These are phyloP conservation scores for Penicillium paradoxum DNA, from an alignment of 495 filamentous ascomycete species.

Conservation along the genomic window DNA sequence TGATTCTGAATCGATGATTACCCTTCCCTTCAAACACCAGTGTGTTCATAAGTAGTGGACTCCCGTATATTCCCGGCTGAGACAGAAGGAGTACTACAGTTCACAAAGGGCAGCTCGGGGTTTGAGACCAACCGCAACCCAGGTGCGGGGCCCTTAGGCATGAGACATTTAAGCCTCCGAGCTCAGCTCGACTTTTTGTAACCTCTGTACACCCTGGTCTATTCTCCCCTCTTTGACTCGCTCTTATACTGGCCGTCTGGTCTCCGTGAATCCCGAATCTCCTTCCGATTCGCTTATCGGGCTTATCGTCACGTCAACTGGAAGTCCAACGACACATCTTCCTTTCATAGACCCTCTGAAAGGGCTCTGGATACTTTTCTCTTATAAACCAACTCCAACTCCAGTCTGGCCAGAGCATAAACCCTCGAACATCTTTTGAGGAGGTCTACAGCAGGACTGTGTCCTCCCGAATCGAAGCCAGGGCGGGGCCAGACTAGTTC, in stretches of 20 bases:
- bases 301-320: constrained; percentile 12
- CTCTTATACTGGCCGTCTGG: not conserved
- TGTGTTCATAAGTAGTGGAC: not conserved
- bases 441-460: not conserved
- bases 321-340: not conserved
- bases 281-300: constrained; percentile 3
- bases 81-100: not conserved
- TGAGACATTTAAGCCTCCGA: not conserved
- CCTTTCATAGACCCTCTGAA: not conserved
- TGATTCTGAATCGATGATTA: constrained; percentile 9
- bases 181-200: not conserved
- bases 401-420: not conserved
- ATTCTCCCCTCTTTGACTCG: not conserved
- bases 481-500: constrained; percentile 6
- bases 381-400: not conserved
- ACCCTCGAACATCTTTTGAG: not conserved
- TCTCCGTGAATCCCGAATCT: constrained; percentile 3
- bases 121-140: not conserved
- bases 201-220: not conserved
- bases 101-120: not conserved
- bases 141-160: constrained; percentile 2
- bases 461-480: constrained; percentile 2
- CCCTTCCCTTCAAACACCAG: not conserved
- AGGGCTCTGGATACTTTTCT: not conserved
- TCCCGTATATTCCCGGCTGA: not conserved